Base-by-base conservation (phyloP, 441 rosid species). In the Erodium trifolium region DNA sequence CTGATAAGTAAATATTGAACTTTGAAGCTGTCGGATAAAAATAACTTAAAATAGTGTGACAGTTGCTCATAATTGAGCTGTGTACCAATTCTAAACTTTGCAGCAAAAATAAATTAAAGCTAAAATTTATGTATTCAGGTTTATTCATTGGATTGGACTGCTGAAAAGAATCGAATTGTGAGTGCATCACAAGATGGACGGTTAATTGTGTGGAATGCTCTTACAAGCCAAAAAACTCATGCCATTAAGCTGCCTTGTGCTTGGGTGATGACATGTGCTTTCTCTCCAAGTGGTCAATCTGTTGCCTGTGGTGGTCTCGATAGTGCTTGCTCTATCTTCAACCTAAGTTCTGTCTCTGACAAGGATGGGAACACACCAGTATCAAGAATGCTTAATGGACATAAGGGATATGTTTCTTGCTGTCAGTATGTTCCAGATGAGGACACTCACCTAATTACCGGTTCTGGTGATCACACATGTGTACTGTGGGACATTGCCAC, bases 251-350 rank as follows among this genome's bases (percentile, higher is more conserved):
- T 95, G 71, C 99, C 97, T 69, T 89, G 96, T 76, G 95, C 98
- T 0, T 89, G 97, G 97, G 96, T 92, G 77, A 92, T 89, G 99
- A 87, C 97, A 14, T 92, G 98, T 77, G 99, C 97, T 55, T 95
- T 95, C 82, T 91, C 96, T 66, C 97, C 99, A 0, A 83, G 83
- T 35, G 92, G 99, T 69, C 97, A 88, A 71, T 85, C 92, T 2
- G 98, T 95, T 78, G 96, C 99, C 34, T 89, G 96, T 75, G 98
- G 99, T 67, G 99, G 98, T 72, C 95, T 92, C 69, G 98, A 95
- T 70, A 89, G 93, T 68, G 87, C 84, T 35, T 92, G 96, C 81
- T 90, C 98, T 63, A 86, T 95, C 75, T 92, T 95, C 78, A 90
- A 87, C 81, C 86, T 95, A 66, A 95, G 84, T 82, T 87, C 95